Evolutionary conservation across 495 filamentous ascomycete species (phyloP).

Genomic region (Lasiosphaeris hirsuta): DNA sequence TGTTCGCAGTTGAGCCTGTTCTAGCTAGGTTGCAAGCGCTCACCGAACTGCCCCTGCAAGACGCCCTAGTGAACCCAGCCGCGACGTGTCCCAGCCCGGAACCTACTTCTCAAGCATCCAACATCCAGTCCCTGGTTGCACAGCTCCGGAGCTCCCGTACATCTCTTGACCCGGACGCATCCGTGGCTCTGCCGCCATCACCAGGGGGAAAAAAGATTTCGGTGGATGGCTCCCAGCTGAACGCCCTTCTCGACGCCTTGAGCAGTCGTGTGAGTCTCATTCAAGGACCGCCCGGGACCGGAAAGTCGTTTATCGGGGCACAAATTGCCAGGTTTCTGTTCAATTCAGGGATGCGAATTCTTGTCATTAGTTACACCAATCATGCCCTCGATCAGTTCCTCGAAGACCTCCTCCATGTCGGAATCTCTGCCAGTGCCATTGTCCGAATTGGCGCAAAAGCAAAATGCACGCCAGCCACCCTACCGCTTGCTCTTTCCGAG

Average conservation of each 20-base stretch:
- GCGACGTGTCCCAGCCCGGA: neutral
- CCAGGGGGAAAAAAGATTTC: conserved; percentile 19
- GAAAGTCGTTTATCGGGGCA: conserved; percentile 76
- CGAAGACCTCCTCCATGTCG: conserved; percentile 63
- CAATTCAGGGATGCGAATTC: conserved; percentile 49
- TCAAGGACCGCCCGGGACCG: conserved; percentile 78
- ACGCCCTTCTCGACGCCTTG: conserved; percentile 55
- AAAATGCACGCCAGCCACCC: conserved; percentile 54
- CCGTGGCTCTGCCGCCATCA: conserved; percentile 4
- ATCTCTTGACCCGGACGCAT: neutral
- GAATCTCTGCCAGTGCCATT: conserved; percentile 52
- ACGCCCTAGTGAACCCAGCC: conserved; percentile 45
- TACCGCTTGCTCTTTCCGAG: conserved; percentile 43
- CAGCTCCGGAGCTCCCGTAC: too few species aligned
- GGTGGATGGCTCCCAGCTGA: conserved; percentile 58
- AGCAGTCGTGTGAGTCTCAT: conserved; percentile 57
- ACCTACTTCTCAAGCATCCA: too few species aligned
- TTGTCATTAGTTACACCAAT: conserved; percentile 64
- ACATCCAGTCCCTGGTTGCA: too few species aligned
- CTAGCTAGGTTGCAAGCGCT: conserved; percentile 57
- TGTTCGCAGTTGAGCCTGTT: conserved; percentile 73
- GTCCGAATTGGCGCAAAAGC: conserved; percentile 59
- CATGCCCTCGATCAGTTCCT: conserved; percentile 77
- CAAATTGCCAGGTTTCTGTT: conserved; percentile 59
- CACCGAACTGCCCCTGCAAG: conserved; percentile 48